phyloP scores from a whole-genome alignment of 495 filamentous ascomycete genomes.

The Xylaria nigripes region DNA sequence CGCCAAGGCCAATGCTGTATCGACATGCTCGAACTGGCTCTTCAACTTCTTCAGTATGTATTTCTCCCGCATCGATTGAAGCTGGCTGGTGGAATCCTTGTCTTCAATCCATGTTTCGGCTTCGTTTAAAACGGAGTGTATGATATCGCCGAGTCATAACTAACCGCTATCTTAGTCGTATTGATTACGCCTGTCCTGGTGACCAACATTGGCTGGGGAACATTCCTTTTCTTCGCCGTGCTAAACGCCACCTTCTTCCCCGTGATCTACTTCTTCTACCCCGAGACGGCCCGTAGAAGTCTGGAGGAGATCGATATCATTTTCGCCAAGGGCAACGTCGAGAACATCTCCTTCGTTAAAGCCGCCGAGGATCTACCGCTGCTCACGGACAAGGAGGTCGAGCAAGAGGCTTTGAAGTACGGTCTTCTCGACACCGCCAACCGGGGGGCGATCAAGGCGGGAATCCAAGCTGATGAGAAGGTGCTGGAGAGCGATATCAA shows the following conservation, averaged over 20 bases:
- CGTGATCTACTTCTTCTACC: slow-evolving; percentile 69
- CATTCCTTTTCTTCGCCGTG: slow-evolving; percentile 70
- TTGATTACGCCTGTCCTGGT: slow-evolving; percentile 77
- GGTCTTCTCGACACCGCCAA: slow-evolving; percentile 40
- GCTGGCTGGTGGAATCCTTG: neutral
- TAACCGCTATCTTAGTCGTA: slow-evolving; percentile 44
- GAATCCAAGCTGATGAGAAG: neutral
- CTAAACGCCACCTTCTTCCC: slow-evolving; percentile 66
- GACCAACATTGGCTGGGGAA: slow-evolving; percentile 59
- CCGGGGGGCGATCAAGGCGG: slow-evolving; percentile 13
- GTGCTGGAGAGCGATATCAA: neutral
- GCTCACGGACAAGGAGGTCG: slow-evolving; percentile 54
- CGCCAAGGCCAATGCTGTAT: slow-evolving; percentile 66
- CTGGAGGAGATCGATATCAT: slow-evolving; percentile 72
- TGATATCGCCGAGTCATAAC: slow-evolving; percentile 7
- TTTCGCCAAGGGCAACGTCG: slow-evolving; percentile 58
- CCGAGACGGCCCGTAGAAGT: slow-evolving; percentile 60
- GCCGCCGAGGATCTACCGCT: slow-evolving; percentile 63
- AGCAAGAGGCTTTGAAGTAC: slow-evolving; percentile 53
- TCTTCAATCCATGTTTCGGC: neutral
- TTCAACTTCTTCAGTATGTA: slow-evolving; percentile 56
- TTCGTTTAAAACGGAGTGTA: neutral
- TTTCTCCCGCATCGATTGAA: neutral
- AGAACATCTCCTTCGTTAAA: slow-evolving; percentile 67
- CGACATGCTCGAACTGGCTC: slow-evolving; percentile 70